Evolutionary conservation across 192 early-diverging fungal genomes (phyloP).

Genomic region (Entomortierella lignicola): DNA sequence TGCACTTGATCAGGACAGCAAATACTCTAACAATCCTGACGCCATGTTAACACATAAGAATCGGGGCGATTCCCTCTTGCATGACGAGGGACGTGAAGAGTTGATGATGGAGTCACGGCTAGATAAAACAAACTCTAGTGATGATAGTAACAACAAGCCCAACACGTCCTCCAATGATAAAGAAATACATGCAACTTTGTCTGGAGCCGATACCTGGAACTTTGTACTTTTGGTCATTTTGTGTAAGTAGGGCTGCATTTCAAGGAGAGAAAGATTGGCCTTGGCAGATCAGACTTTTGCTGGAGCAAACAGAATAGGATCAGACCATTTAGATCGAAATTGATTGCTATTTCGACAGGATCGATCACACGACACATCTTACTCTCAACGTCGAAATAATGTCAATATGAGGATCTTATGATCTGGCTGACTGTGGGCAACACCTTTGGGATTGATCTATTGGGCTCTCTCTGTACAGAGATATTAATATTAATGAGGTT

Average conservation of each 20-base stretch:
- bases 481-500: neutral
- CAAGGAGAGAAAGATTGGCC: neutral
- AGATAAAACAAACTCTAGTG: neutral
- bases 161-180: too few species aligned
- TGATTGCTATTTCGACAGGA: too few species aligned
- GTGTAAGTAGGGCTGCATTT: conserved; percentile 32
- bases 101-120: conserved; percentile 28
- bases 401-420: too few species aligned
- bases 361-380: too few species aligned
- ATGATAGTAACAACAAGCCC: neutral
- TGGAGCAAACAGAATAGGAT: neutral
- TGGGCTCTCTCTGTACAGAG: too few species aligned
- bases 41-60: conserved; percentile 37
- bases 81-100: conserved; percentile 46
- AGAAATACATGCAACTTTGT: conserved; percentile 10
- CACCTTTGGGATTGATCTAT: too few species aligned
- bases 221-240: conserved; percentile 45
- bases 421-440: too few species aligned
- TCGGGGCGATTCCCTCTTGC: conserved; percentile 25
- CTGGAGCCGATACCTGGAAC: conserved; percentile 43
- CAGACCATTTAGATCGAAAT: too few species aligned
- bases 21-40: neutral
- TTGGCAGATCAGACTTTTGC: neutral
- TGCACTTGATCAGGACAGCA: conserved; percentile 19
- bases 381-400: too few species aligned